A percentile compares a stretch with the other conserved stretches of the same genome.
Evolutionary conservation across 2,329 filamentous ascomycete genomes (phyloP).

Genomic region (Neopestalotiopsis sp.): DNA sequence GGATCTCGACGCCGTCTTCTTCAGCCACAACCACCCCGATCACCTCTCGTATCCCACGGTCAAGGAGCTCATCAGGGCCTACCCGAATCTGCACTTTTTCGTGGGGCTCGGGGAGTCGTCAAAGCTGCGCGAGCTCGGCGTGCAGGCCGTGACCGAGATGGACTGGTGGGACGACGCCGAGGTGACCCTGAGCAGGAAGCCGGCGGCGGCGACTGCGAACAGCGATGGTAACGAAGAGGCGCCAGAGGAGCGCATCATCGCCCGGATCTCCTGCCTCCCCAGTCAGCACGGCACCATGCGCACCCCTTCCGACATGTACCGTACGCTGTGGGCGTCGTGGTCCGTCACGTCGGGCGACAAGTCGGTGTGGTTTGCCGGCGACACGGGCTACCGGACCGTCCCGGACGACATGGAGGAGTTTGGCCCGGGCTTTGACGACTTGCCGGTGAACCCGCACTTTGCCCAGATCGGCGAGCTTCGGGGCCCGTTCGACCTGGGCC

Average conservation of each 20-base stretch:
- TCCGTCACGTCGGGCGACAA: constrained; percentile 70
- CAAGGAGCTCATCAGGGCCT: constrained; percentile 69
- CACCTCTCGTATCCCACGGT: constrained; percentile 83
- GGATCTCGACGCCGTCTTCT: constrained; percentile 75
- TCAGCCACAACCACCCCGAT: constrained; percentile 92
- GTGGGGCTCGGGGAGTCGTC: constrained; percentile 81
- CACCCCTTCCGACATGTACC: constrained; percentile 70
- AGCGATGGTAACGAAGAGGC: constrained; percentile 28
- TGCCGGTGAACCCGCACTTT: constrained; percentile 84
- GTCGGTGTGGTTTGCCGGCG: constrained; percentile 87
- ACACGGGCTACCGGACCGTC: constrained; percentile 88
- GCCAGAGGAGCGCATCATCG: constrained; percentile 61
- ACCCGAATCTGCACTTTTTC: constrained; percentile 86
- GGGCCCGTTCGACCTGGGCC: constrained; percentile 87
- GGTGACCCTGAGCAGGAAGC: constrained; percentile 59
- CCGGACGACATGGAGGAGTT: constrained; percentile 74
- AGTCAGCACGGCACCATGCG: constrained; percentile 83
- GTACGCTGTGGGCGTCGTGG: constrained; percentile 59
- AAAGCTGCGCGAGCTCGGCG: constrained; percentile 77
- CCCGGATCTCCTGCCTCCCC: constrained; percentile 78
- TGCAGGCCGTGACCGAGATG: constrained; percentile 82
- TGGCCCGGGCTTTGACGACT: constrained; percentile 65
- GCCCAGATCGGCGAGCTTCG: constrained; percentile 80
- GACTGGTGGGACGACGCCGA: constrained; percentile 94
- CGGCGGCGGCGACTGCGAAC: constrained; percentile 17